A percentile compares a stretch with the other conserved stretches of the same genome.
These are phyloP conservation scores for Alnus glutinosa DNA, from an alignment of 306 rosid species.

Conservation along the genomic window DNA sequence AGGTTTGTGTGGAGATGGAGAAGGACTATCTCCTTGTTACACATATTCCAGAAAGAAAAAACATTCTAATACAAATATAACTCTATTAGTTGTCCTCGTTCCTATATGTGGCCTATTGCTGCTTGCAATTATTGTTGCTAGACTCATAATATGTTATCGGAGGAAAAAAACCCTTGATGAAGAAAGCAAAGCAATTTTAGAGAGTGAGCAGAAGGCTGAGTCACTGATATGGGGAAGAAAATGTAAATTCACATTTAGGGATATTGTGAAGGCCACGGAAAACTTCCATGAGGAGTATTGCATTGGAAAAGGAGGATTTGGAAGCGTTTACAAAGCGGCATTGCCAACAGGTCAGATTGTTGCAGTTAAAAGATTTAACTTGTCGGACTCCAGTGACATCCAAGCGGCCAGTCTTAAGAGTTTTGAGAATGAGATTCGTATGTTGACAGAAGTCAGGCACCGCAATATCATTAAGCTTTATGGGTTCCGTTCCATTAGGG, in stretches of 20 bases:
- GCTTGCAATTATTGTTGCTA: slow-evolving; percentile 19
- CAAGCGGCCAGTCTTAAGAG: slow-evolving; percentile 42
- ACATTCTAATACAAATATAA: slow-evolving; percentile 28
- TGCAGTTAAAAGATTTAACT: slow-evolving; percentile 62
- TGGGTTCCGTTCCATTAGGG: slow-evolving; percentile 54
- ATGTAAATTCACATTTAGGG: slow-evolving; percentile 39
- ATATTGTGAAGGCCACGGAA: slow-evolving; percentile 51
- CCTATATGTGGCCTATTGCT: slow-evolving; percentile 42
- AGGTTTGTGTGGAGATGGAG: slow-evolving; percentile 49
- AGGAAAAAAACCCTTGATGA: slow-evolving; percentile 23
- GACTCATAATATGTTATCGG: slow-evolving; percentile 5
- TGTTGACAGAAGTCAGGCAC: slow-evolving; percentile 66
- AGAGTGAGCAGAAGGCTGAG: background rate
- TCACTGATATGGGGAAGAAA: slow-evolving; percentile 41
- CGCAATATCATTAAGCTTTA: slow-evolving; percentile 63
- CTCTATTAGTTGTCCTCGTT: slow-evolving; percentile 47
- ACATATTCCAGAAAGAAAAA: slow-evolving; percentile 10
- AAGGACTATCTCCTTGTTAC: slow-evolving; percentile 40
- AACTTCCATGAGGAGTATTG: slow-evolving; percentile 56
- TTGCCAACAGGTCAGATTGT: slow-evolving; percentile 45
- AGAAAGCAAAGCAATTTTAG: slow-evolving; percentile 31
- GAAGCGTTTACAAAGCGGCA: slow-evolving; percentile 59
- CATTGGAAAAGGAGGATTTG: slow-evolving; percentile 77
- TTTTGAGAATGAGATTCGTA: slow-evolving; percentile 54
- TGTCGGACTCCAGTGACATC: slow-evolving; percentile 44